Base-by-base conservation (phyloP, 768 basidiomycete species). In the Sporobolomyces roseus region DNA sequence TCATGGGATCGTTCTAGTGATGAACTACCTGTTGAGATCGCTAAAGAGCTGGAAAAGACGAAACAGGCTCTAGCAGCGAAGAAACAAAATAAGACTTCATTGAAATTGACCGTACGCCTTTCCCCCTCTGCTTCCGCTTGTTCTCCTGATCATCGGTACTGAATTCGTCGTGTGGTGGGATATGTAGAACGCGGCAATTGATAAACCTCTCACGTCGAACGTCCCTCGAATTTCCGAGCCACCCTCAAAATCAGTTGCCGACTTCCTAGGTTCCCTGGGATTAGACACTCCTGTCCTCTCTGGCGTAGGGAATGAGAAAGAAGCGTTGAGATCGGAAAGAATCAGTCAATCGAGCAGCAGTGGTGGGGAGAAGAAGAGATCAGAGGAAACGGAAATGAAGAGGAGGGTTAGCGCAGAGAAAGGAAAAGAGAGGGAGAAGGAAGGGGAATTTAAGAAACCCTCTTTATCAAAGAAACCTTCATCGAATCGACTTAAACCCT, bases 211-310 rank as follows among this genome's bases (percentile, higher is more conserved):
- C 29, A 43, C 25, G 4, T 13, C 41, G 5, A 12, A n/a, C 35
- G 56, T 4, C 56, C 56, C 38, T 58, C 56, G 56, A 45, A 43
- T 27, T n/a, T n/a, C n/a, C n/a, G n/a, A n/a, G n/a, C n/a, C n/a
- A n/a, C 56, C 56, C 32, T 58, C 56, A 4, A n/a, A 45, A 45
- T 25, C 56, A 4, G 56, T 58, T 30, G 29, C 14, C 13, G 56
- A 58, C 29, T 58, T 58, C 30, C 38, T 56, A 3, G 54, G 54
- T 36, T 56, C 54, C 17, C 21, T 56, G 23, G 54, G 54, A 56
- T 36, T 56, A 7, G 36, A 56, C 21, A 56, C 54, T 3, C 54
- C 54, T 10, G 6, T 16, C 13, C 12, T 6, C n/a, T 50, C 7
- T 25, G 12, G 38, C 5, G 23, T 30, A 32, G 35, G 52, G 52